Evolutionary conservation across 768 basidiomycete species (phyloP), one percentile per base, ranked within the genome.

Genomic region (Lactarius pseudohatsudake): DNA sequence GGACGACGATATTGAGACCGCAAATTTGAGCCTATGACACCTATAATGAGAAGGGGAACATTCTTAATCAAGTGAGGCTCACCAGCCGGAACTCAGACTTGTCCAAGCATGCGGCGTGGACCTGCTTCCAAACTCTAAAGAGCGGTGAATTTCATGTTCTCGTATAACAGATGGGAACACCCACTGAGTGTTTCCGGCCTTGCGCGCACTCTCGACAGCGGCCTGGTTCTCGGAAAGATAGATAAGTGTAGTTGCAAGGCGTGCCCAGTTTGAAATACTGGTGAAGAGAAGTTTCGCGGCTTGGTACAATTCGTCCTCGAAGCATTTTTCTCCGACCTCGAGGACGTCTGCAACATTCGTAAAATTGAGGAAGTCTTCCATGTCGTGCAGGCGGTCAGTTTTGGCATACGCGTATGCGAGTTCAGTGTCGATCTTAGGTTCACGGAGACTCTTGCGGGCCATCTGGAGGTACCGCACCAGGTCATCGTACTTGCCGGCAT

Each of bases 331-430:
- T 76, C 97, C 97, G 62, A 98, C 97, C 70, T 93, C 92, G 26
- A 99, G 83, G 59, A 98, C 82, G 74, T 99, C 97, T 6, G 97
- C 97, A 57, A 99, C 97, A 70, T 99, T 99, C 54, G 97, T 99
- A 92, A 98, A 96, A 28, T 84, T 84, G 71, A 99, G 81, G 86
- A 99, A 99, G 79, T 99, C 97, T 74, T 99, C 97, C 97, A 98
- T 98, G 74, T 99, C 97, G 75, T 98, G 96, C 16, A 99, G 79
- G 61, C 97, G 89, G 75, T 98, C 97, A 40, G 90, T 95, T 82
- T 97, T 98, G 26, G 97, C 97, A 75, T 98, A 99, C 5, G 97
- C 93, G 75, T 98, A 97, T 15, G 97, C 96, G 40, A 99, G 81
- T 79, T 98, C 96, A 10, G 97, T 98, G 75, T 99, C 97, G 72